A percentile compares a stretch with the other conserved stretches of the same genome.
phyloP scores from a whole-genome alignment of 78 protist genomes.

The Chrysochromulina tobinii region DNA sequence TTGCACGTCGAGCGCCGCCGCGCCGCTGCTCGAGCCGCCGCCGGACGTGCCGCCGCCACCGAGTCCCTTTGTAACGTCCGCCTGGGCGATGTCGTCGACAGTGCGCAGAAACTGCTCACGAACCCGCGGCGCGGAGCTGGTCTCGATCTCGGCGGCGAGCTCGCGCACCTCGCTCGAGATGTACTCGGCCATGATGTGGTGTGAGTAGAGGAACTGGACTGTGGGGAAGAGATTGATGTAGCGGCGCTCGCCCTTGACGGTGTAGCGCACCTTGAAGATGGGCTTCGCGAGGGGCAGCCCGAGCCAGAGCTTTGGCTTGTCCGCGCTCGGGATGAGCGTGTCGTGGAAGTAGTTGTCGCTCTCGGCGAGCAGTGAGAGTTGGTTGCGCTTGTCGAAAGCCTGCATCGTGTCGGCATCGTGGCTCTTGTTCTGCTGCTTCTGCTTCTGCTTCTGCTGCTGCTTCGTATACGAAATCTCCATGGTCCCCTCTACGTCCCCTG shows the following conservation, averaged over 20 bases:
- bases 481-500: not conserved
- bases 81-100: not conserved
- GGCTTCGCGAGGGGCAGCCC: slow-evolving; percentile 1
- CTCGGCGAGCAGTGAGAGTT: not conserved
- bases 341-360: slow-evolving; percentile 1
- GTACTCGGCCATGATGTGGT: slow-evolving; percentile 15
- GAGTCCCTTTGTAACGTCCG: too few relatives aligned
- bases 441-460: slow-evolving; percentile 3
- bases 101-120: not conserved
- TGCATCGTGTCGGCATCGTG: slow-evolving; percentile 29
- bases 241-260: not conserved
- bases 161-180: not conserved
- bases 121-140: not conserved
- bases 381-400: not conserved
- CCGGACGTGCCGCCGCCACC: not conserved
- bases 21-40: not conserved
- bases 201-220: slow-evolving; percentile 10
- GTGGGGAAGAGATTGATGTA: not conserved
- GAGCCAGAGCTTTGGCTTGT: not conserved
- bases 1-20: not conserved
- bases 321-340: not conserved
- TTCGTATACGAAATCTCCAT: slow-evolving; percentile 23
- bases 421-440: slow-evolving; percentile 29
- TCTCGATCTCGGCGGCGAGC: not conserved
- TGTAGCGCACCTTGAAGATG: not conserved